Evolutionary conservation across 2,329 filamentous ascomycete species (phyloP).

Genomic region (Monosporascus cannonballus): DNA sequence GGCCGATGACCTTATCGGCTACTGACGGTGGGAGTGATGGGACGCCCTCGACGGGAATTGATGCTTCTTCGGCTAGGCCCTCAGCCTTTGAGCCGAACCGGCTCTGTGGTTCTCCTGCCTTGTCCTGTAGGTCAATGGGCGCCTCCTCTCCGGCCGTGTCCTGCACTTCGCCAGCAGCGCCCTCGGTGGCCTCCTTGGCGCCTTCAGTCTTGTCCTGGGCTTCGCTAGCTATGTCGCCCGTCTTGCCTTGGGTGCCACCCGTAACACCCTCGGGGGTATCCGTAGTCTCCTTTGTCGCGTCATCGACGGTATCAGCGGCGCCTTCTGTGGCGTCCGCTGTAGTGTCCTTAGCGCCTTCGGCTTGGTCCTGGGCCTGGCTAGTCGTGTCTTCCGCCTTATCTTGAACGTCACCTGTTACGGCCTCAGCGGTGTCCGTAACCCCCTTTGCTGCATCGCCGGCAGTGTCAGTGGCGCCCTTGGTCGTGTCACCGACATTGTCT

Average conservation of each 20-base stretch:
- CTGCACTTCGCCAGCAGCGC: slow-evolving; percentile 14
- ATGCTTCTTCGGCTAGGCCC: slow-evolving; percentile 13
- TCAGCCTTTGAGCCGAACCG: slow-evolving; percentile 12
- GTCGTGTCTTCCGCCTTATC: slow-evolving; percentile 11
- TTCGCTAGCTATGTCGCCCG: slow-evolving; percentile 8
- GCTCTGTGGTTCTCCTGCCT: background rate
- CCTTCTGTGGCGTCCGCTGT: slow-evolving; percentile 10
- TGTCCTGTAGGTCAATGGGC: slow-evolving; percentile 10
- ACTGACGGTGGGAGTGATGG: slow-evolving; percentile 34
- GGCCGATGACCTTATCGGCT: slow-evolving; percentile 33
- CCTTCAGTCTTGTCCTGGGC: slow-evolving; percentile 15
- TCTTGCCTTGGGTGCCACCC: slow-evolving; percentile 7
- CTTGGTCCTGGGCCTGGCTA: slow-evolving; percentile 8
- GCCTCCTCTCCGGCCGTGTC: slow-evolving; percentile 6
- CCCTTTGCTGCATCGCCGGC: slow-evolving; percentile 8
- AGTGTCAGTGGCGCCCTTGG: slow-evolving; percentile 14
- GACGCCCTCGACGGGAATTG: slow-evolving; percentile 29
- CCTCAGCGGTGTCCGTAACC: slow-evolving; percentile 11
- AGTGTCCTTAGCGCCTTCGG: slow-evolving; percentile 11
- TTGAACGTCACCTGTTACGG: slow-evolving; percentile 4
- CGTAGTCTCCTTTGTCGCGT: slow-evolving; percentile 15
- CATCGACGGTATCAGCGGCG: slow-evolving; percentile 10
- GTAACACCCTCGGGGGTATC: slow-evolving; percentile 19
- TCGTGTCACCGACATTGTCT: slow-evolving; percentile 16
- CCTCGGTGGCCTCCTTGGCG: slow-evolving; percentile 16